Conservation (phyloP, 2,329 filamentous ascomycete genomes). For the Amphichorda felina region DNA sequence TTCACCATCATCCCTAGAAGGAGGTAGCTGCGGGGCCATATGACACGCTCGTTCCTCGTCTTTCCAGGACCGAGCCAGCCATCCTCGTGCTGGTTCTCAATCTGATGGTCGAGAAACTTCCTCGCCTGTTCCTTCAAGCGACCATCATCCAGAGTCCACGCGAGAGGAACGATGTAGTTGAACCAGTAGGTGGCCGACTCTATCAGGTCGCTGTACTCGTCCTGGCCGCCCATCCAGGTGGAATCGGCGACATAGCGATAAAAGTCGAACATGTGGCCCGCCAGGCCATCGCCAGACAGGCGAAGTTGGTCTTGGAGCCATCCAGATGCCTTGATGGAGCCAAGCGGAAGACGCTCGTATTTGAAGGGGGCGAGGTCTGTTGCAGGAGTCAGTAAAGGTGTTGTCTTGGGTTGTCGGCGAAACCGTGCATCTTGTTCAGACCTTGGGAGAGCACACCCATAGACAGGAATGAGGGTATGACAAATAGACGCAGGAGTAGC, state of each 20-base stretch:
- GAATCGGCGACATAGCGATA: conserved; percentile 38
- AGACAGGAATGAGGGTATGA: too few species aligned
- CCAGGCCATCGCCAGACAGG: conserved; percentile 35
- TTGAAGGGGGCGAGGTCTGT: conserved; percentile 18
- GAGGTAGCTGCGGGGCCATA: too few species aligned
- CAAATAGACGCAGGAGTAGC: too few species aligned
- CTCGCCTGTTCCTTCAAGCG: conserved; percentile 26
- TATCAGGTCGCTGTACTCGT: conserved; percentile 42
- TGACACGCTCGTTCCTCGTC: too few species aligned
- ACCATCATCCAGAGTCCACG: conserved; percentile 33
- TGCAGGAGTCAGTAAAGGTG: too few species aligned
- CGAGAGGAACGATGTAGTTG: conserved; percentile 44
- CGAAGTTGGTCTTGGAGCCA: conserved; percentile 39
- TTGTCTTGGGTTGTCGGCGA: too few species aligned
- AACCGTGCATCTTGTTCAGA: too few species aligned
- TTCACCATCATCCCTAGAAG: too few species aligned
- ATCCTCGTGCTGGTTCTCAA: too few species aligned
- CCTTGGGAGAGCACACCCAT: too few species aligned
- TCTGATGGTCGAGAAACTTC: too few species aligned
- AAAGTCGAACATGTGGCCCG: conserved; percentile 40
- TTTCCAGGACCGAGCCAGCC: too few species aligned
- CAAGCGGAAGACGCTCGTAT: conserved; percentile 30
- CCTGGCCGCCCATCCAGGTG: conserved; percentile 33
- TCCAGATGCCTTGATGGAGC: conserved; percentile 34
- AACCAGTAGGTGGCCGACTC: conserved; percentile 50